phyloP scores from a whole-genome alignment of 2,329 filamentous ascomycete species.

The Ascochyta lentis region DNA sequence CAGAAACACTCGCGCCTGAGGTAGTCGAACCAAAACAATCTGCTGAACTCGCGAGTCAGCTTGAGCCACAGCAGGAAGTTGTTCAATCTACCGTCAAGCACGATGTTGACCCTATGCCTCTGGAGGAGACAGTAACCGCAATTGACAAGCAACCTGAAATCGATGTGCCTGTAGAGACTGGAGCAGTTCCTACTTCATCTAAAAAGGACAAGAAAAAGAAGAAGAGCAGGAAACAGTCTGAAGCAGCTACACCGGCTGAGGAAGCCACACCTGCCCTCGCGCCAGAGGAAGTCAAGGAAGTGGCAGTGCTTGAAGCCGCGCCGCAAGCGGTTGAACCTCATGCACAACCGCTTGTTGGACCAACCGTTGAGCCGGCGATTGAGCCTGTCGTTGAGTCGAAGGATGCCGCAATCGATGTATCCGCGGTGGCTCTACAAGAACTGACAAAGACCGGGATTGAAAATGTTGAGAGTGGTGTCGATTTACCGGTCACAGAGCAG shows the following conservation, averaged over 20 bases:
- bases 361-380: background rate
- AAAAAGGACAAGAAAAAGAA: slow-evolving; percentile 29
- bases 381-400: background rate
- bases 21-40: background rate
- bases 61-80: slow-evolving; percentile 8
- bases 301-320: background rate
- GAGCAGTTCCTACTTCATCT: background rate
- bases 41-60: slow-evolving; percentile 5
- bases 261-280: background rate
- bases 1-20: background rate
- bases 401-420: background rate
- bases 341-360: background rate
- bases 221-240: slow-evolving; percentile 29
- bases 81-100: background rate
- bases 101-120: background rate
- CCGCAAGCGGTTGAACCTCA: background rate
- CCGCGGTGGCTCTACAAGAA: background rate
- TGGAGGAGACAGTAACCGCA: background rate
- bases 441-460: background rate
- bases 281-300: background rate
- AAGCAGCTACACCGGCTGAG: slow-evolving; percentile 5
- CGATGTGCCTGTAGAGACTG: background rate
- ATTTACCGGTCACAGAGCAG: background rate
- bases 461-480: background rate
- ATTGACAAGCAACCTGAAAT: background rate